phyloP scores from a whole-genome alignment of 345 rosid species.

The Heritiera littoralis region DNA sequence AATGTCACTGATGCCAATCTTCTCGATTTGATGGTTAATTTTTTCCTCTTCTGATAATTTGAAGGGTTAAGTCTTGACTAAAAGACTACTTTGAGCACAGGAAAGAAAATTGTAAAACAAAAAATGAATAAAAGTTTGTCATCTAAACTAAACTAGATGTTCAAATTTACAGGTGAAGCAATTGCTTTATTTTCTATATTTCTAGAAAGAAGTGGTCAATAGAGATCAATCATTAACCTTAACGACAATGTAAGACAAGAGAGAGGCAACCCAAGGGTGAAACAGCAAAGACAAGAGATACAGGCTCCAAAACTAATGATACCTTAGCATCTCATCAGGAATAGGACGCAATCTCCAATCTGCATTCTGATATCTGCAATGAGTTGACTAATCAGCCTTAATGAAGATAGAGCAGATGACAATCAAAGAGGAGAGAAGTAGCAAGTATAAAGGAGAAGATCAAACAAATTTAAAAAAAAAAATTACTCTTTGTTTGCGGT shows the following conservation, averaged over 20 bases:
- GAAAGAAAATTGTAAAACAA: neutral
- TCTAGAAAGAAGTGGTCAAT: neutral
- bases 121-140: neutral
- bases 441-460: conserved; percentile 13
- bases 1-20: neutral
- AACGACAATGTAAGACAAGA: neutral
- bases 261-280: neutral
- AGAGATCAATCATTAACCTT: neutral
- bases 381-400: conserved; percentile 30
- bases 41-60: neutral
- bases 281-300: conserved; percentile 6
- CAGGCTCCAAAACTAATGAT: neutral
- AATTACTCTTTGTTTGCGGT: conserved; percentile 86
- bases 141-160: neutral
- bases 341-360: conserved; percentile 98
- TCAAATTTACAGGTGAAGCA: neutral
- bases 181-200: neutral
- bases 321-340: conserved; percentile 85
- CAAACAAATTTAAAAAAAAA: conserved; percentile 19
- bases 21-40: neutral
- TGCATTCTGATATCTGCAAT: conserved; percentile 88
- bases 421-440: conserved; percentile 13
- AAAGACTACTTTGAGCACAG: neutral
- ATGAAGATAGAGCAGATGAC: neutral
- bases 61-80: neutral